phyloP scores from a whole-genome alignment of 352 stramenopile species.

The Phytopythium helicoides region DNA sequence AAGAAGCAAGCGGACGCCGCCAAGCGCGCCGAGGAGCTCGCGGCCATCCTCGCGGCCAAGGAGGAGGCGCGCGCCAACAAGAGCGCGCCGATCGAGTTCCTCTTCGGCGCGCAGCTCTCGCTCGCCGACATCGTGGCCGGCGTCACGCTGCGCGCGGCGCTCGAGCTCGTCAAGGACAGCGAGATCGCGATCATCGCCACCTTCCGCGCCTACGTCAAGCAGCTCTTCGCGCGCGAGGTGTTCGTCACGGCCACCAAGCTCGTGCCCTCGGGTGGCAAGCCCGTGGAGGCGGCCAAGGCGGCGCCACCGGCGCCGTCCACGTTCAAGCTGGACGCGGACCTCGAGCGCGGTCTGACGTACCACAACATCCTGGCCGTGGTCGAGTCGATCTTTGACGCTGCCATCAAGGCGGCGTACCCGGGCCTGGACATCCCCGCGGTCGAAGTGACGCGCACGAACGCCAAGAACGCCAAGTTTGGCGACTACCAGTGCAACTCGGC shows the following conservation, averaged over 20 bases:
- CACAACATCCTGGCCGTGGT: constrained; percentile 78
- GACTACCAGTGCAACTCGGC: constrained; percentile 99
- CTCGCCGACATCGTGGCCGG: constrained; percentile 74
- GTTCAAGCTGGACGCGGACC: constrained; percentile 48
- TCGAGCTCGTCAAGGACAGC: constrained; percentile 53
- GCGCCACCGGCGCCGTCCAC: constrained; percentile 18
- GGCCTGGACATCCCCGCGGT: constrained; percentile 49
- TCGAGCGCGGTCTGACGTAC: constrained; percentile 59
- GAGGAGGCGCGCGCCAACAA: constrained; percentile 53
- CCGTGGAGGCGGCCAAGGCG: constrained; percentile 4
- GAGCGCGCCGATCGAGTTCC: constrained; percentile 42
- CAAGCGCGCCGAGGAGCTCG: constrained; percentile 28
- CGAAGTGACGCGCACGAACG: constrained; percentile 68
- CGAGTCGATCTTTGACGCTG: constrained; percentile 70
- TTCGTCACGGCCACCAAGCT: constrained; percentile 48
- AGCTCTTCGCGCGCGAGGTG: constrained; percentile 50
- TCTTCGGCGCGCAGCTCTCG: constrained; percentile 61
- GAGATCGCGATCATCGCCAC: constrained; percentile 44
- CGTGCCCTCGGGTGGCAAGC: constrained; percentile 43
- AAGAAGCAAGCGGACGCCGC: constrained; percentile 38
- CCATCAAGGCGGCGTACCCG: constrained; percentile 70
- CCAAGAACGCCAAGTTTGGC: constrained; percentile 82
- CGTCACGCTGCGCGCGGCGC: constrained; percentile 58
- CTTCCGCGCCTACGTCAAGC: constrained; percentile 65
- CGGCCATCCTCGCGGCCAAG: constrained; percentile 54